These are phyloP conservation scores for Ascochyta pisi DNA, from an alignment of 2,329 filamentous ascomycete genomes.

Conservation along the genomic window DNA sequence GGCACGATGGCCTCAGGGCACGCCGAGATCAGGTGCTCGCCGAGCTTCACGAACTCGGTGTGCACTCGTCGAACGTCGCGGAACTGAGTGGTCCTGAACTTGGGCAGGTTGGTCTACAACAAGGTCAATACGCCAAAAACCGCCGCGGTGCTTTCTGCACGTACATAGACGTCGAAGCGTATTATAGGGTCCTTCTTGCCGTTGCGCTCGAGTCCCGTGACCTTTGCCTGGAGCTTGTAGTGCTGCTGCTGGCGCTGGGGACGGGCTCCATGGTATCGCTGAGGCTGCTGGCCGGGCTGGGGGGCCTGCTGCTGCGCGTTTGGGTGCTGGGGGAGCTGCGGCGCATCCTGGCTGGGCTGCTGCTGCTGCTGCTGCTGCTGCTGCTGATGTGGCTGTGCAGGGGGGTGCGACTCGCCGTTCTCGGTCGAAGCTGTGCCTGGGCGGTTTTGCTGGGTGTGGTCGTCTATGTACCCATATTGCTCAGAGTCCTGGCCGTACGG, in stretches of 20 bases:
- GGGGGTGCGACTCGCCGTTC: conserved; percentile 45
- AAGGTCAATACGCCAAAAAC: conserved; percentile 15
- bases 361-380: conserved; percentile 44
- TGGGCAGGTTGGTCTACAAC: conserved; percentile 91
- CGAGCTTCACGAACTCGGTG: conserved; percentile 95
- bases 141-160: conserved; percentile 9
- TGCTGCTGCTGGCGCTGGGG: conserved; percentile 64
- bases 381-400: conserved; percentile 41
- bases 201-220: conserved; percentile 89
- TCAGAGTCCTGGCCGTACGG: conserved; percentile 47
- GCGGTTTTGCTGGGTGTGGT: conserved; percentile 36
- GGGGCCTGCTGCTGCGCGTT: conserved; percentile 48
- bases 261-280: conserved; percentile 54
- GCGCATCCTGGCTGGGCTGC: conserved; percentile 46
- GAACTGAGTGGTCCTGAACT: conserved; percentile 97
- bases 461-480: conserved; percentile 46
- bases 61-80: conserved; percentile 95
- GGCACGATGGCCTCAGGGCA: conserved; percentile 96
- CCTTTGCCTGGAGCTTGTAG: conserved; percentile 91
- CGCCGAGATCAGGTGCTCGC: conserved; percentile 93
- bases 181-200: conserved; percentile 95
- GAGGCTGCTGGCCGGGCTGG: conserved; percentile 52
- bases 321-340: conserved; percentile 34
- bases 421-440: conserved; percentile 36
- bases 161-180: conserved; percentile 96